Evolutionary conservation across 352 stramenopile species (phyloP).

Genomic region (Aphanomyces euteiches): DNA sequence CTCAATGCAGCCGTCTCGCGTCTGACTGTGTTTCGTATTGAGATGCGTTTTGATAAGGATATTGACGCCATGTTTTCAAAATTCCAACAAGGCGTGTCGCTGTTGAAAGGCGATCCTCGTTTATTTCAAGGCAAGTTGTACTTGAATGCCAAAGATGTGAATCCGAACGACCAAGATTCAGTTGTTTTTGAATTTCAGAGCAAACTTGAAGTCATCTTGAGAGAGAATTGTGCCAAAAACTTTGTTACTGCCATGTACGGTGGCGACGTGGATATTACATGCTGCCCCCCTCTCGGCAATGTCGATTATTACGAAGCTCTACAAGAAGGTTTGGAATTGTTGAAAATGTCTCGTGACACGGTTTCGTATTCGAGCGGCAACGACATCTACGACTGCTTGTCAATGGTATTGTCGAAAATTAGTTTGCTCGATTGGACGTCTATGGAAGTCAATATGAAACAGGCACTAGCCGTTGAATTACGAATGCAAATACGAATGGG

Average conservation of each 20-base stretch:
- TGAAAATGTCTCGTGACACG: slow-evolving; percentile 36
- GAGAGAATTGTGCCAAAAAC: slow-evolving; percentile 47
- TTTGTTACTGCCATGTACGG: slow-evolving; percentile 67
- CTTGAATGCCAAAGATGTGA: slow-evolving; percentile 78
- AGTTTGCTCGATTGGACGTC: slow-evolving; percentile 73
- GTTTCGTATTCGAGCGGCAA: slow-evolving; percentile 42
- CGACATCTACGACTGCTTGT: slow-evolving; percentile 63
- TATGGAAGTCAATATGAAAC: slow-evolving; percentile 44
- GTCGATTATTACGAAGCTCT: slow-evolving; percentile 62
- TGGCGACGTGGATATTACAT: slow-evolving; percentile 56
- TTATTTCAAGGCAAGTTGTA: slow-evolving; percentile 60
- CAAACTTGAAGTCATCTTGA: slow-evolving; percentile 50
- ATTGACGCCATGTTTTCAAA: slow-evolving; percentile 61
- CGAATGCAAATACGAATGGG: background rate
- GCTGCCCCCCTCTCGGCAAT: slow-evolving; percentile 62
- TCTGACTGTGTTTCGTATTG: slow-evolving; percentile 71
- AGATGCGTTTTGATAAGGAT: slow-evolving; percentile 76
- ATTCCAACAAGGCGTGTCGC: slow-evolving; percentile 61
- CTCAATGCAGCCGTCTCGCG: slow-evolving; percentile 66
- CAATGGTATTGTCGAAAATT: slow-evolving; percentile 70
- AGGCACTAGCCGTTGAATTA: background rate
- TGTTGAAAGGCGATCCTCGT: slow-evolving; percentile 57
- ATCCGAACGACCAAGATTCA: slow-evolving; percentile 50
- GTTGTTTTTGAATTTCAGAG: slow-evolving; percentile 49
- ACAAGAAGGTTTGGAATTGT: slow-evolving; percentile 39